Conservation (phyloP, 225 moss, liverwort and hornwort genomes). For the Physcomitrium patens region DNA sequence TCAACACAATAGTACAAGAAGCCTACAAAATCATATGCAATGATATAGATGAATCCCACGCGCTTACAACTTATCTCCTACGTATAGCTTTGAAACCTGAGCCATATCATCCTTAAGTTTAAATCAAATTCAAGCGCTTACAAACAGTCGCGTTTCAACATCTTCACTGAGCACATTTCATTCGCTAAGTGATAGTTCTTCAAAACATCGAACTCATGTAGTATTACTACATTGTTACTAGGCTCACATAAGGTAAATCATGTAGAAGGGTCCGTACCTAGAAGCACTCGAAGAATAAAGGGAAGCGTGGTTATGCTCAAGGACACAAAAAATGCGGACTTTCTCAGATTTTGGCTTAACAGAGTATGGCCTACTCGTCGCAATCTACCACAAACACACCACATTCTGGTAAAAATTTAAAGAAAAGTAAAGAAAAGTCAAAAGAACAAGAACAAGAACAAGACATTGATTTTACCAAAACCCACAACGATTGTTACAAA, state of each 20-base stretch:
- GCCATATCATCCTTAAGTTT: constrained; percentile 2
- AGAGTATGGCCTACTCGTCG: constrained; percentile 90
- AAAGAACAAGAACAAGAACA: background rate
- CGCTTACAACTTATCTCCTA: constrained; percentile 6
- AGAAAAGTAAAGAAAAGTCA: background rate
- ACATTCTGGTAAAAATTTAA: constrained; percentile 8
- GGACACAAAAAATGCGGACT: constrained; percentile 53
- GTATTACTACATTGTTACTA: background rate
- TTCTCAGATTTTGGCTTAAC: constrained; percentile 75
- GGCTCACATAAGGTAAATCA: background rate
- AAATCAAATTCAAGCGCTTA: constrained; percentile 1
- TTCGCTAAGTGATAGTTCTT: constrained; percentile 14
- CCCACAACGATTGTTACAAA: background rate
- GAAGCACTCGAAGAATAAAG: constrained; percentile 47
- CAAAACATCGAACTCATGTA: background rate
- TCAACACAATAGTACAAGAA: constrained; percentile 23
- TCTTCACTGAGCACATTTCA: background rate
- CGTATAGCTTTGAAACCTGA: background rate
- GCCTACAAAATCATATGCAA: background rate
- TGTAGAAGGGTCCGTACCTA: constrained; percentile 42
- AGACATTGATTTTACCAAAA: background rate
- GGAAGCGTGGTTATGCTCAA: constrained; percentile 42
- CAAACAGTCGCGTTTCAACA: background rate
- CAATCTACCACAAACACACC: constrained; percentile 56
- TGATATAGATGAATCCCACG: constrained; percentile 19